Evolutionary conservation across 257 asterid species (phyloP).

Genomic region (Ocimum tenuiflorum): DNA sequence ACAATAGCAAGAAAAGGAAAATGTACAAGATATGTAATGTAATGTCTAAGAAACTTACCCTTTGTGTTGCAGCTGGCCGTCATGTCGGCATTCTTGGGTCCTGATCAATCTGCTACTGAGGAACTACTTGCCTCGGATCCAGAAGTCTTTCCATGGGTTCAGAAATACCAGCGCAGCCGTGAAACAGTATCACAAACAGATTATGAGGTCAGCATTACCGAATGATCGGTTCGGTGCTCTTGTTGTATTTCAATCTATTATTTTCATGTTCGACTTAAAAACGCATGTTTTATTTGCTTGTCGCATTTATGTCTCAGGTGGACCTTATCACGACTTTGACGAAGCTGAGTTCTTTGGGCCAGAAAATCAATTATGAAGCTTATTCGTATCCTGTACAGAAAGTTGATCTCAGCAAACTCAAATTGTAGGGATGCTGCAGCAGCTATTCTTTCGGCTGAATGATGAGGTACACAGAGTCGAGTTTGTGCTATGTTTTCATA

Average conservation of each 20-base stretch:
- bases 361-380: conserved; percentile 82
- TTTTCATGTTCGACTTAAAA: not conserved
- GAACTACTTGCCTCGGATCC: conserved; percentile 67
- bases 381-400: conserved; percentile 57
- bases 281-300: not conserved
- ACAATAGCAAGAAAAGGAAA: not conserved
- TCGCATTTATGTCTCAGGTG: conserved; percentile 45
- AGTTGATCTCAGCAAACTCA: conserved; percentile 68
- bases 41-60: not conserved
- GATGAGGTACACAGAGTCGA: not conserved
- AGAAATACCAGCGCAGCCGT: conserved; percentile 91
- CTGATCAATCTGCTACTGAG: conserved; percentile 84
- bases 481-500: not conserved
- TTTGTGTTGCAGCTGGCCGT: conserved; percentile 64
- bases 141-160: conserved; percentile 80
- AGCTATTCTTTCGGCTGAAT: not conserved
- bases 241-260: not conserved
- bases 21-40: not conserved
- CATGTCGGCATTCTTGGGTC: conserved; percentile 90
- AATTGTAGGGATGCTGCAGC: conserved; percentile 41
- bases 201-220: conserved; percentile 50
- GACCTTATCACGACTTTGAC: conserved; percentile 80
- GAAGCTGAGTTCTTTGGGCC: conserved; percentile 78
- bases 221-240: not conserved
- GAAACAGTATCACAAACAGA: conserved; percentile 92